Base-by-base conservation (phyloP, 495 filamentous ascomycete species). In the Neurospora sp. region DNA sequence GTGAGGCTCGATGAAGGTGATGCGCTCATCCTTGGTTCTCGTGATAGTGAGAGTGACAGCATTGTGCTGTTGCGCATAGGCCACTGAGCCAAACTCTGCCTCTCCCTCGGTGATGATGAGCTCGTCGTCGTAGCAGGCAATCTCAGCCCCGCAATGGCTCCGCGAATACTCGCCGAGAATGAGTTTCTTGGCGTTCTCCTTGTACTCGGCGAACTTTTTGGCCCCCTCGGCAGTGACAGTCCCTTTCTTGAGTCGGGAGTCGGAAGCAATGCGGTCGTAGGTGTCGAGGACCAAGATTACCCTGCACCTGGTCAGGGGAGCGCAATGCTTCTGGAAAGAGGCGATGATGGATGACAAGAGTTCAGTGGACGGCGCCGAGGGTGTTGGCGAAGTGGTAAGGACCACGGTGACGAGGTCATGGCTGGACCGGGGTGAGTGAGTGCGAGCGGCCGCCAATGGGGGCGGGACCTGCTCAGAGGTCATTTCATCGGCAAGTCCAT, bases 301-400 rank as follows among this genome's bases (percentile, higher is more conserved):
- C 35, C 77, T 74, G 61, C 82, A 86, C 3, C 68, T 73, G 4
- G 80, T 42, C 12, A 86, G 70, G 5, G 42, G 39, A 3, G 73
- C 70, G 40, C 84, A 86, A 68, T 84, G 74, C 2, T 31, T 72
- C 70, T 77, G 79, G 75, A 85, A 86, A 12, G 82, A 82, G 14
- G 68, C 71, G 14, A 84, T 31, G 10, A 86, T 80, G 22, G 80
- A 70, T 2, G 78, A 76, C 40, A 86, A 73, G 2, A 86, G 80
- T 20, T 85, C 82, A 3, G 83, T 81, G 10, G 82, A 84, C 3
- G 84, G 84, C 0, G 82, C 84, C 38, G 84, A 86, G 10, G 84
- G 84, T 0, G 84, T 85, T 22, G 84, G 84, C 38, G 84, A 86
- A 6, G 82, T 86, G 69, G 84, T 85, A 77, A 86, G 81, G 44